Percentiles rank a stretch among this genome's conserved stretches.
Evolutionary conservation across 139 green algal genomes (phyloP).

Genomic region (Desmodesmus armatus): DNA sequence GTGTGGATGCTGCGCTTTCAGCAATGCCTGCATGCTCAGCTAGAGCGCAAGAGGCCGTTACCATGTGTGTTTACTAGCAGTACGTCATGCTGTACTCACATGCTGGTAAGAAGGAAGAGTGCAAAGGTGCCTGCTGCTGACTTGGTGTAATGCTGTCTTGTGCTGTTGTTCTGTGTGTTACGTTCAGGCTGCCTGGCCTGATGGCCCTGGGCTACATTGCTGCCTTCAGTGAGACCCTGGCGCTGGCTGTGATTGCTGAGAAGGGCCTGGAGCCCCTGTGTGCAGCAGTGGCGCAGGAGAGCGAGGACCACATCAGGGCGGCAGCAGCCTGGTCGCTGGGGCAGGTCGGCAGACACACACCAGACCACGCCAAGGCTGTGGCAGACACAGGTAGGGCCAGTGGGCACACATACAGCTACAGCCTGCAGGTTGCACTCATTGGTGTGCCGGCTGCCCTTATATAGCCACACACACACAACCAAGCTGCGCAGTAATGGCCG

Average conservation of each 20-base stretch:
- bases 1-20: too few species aligned
- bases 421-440: too few species aligned
- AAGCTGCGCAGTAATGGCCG: too few species aligned
- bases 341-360: constrained; percentile 85
- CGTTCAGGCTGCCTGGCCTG: constrained; percentile 76
- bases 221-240: constrained; percentile 89
- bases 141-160: background rate
- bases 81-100: background rate
- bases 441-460: too few species aligned
- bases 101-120: too few species aligned
- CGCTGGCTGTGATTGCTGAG: constrained; percentile 84
- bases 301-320: constrained; percentile 85
- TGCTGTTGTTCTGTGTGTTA: background rate
- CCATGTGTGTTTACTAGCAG: background rate
- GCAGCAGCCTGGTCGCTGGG: constrained; percentile 82
- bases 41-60: background rate
- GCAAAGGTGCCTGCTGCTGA: too few species aligned
- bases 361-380: constrained; percentile 91
- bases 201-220: constrained; percentile 93
- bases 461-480: too few species aligned
- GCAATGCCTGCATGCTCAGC: background rate
- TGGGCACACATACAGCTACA: background rate
- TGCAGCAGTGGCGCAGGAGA: constrained; percentile 75
- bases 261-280: constrained; percentile 81
- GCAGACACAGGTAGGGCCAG: constrained; percentile 68